Evolutionary conservation across 2,329 filamentous ascomycete genomes (phyloP).

Genomic region (Endoconidiophora laricicola): DNA sequence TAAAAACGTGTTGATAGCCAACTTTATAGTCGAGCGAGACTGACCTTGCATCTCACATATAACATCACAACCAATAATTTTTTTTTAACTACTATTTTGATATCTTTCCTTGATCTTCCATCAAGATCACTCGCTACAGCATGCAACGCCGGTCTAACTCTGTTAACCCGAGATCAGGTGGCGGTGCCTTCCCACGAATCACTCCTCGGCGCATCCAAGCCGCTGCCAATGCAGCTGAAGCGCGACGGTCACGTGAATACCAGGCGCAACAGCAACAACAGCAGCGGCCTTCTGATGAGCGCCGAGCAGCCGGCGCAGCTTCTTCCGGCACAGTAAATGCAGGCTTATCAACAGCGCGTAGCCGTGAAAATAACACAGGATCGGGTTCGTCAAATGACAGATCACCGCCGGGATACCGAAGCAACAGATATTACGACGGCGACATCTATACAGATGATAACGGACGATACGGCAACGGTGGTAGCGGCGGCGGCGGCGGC

Average conservation of each 20-base stretch:
- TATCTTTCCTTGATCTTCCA: neutral
- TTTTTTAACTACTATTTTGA: neutral
- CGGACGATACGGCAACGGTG: neutral
- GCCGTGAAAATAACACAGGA: neutral
- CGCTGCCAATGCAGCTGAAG: neutral
- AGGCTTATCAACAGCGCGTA: neutral
- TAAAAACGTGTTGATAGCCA: no score
- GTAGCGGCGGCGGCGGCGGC: neutral
- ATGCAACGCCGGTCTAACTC: slow-evolving; percentile 6
- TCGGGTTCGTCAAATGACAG: neutral
- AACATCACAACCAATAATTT: neutral
- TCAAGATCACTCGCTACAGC: neutral
- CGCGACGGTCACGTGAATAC: neutral
- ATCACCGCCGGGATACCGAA: neutral
- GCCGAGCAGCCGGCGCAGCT: neutral
- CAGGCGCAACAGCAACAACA: neutral
- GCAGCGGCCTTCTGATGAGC: neutral
- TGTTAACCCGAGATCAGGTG: slow-evolving; percentile 5
- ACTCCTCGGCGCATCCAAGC: neutral
- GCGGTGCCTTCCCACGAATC: slow-evolving; percentile 4
- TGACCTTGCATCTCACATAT: no score
- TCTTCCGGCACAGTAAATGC: neutral
- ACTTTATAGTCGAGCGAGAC: no score
- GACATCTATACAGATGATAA: neutral
- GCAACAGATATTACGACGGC: neutral